A percentile compares a stretch with the other conserved stretches of the same genome.
Evolutionary conservation across 768 basidiomycete genomes (phyloP).

Genomic region (Rhizopogon sp.): DNA sequence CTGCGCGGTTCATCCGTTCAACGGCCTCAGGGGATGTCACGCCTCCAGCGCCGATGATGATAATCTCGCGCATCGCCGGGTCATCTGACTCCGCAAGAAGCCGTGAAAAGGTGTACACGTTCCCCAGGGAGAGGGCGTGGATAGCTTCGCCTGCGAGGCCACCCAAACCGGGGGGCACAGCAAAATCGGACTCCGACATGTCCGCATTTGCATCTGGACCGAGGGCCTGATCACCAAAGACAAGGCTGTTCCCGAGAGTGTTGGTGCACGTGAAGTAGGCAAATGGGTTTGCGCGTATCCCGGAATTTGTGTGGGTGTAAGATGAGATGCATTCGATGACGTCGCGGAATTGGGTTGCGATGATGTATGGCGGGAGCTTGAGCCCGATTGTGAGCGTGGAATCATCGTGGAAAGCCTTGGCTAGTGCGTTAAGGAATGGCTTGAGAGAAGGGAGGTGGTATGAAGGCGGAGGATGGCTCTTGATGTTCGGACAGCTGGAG

Average conservation of each 20-base stretch:
- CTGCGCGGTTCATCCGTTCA: constrained; percentile 66
- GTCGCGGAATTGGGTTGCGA: constrained; percentile 53
- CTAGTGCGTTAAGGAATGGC: constrained; percentile 52
- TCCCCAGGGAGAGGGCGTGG: constrained; percentile 76
- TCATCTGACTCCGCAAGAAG: constrained; percentile 41
- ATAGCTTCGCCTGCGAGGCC: constrained; percentile 75
- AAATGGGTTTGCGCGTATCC: constrained; percentile 39
- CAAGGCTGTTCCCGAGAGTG: constrained; percentile 66
- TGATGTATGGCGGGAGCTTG: constrained; percentile 75
- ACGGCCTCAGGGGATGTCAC: constrained; percentile 59
- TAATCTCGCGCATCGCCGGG: constrained; percentile 40
- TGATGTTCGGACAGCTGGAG: constrained; percentile 81
- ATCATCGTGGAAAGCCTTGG: constrained; percentile 44
- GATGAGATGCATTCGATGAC: constrained; percentile 42
- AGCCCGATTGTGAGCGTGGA: constrained; percentile 61
- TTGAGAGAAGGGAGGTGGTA: constrained; percentile 52
- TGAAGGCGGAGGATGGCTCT: constrained; percentile 53
- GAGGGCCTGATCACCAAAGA: constrained; percentile 52
- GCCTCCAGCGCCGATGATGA: constrained; percentile 79
- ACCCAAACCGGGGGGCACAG: constrained; percentile 60
- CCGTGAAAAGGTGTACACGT: constrained; percentile 57
- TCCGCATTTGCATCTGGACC: constrained; percentile 15
- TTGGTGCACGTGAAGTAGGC: constrained; percentile 80
- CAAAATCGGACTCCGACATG: constrained; percentile 31
- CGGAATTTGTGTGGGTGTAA: constrained; percentile 26